phyloP scores from a whole-genome alignment of 495 filamentous ascomycete genomes.

The Mytilinidion resinicola region DNA sequence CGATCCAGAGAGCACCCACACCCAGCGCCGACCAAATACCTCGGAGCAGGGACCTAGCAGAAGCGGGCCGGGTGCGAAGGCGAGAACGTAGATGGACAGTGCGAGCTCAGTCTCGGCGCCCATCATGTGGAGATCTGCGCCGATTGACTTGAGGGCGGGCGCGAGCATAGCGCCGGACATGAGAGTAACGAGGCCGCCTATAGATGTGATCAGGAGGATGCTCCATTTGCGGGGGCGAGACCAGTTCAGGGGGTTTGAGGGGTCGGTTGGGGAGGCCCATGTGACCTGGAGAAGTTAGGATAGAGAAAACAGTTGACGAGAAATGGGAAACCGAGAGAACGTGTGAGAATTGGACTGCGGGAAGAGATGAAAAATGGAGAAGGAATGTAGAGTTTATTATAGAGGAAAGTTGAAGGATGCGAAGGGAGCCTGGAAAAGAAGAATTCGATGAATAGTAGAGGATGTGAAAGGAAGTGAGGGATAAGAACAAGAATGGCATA shows the following conservation, averaged over 20 bases:
- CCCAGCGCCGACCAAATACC: constrained; percentile 8
- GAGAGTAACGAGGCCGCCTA: constrained; percentile 24
- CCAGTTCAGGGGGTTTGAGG: constrained; percentile 21
- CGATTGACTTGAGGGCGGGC: constrained; percentile 23
- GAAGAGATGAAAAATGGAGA: too few species aligned
- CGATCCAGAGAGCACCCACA: constrained; percentile 9
- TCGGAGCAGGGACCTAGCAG: constrained; percentile 12
- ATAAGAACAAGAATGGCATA: too few species aligned
- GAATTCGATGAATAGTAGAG: too few species aligned
- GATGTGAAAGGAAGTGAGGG: too few species aligned
- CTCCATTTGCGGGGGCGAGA: constrained; percentile 19
- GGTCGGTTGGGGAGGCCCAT: constrained; percentile 16
- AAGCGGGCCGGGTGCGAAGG: constrained; percentile 18
- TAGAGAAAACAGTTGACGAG: not conserved
- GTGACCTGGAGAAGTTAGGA: constrained; percentile 11
- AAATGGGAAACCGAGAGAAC: not conserved
- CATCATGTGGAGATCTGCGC: constrained; percentile 21
- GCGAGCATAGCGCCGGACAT: constrained; percentile 30
- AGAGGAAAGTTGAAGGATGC: not conserved
- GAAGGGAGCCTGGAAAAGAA: not conserved
- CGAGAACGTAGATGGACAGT: constrained; percentile 15
- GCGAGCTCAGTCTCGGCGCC: constrained; percentile 18
- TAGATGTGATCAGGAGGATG: constrained; percentile 14
- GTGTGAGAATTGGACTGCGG: not conserved
- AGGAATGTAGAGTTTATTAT: not conserved